phyloP scores from a whole-genome alignment of 2,329 filamentous ascomycete genomes.

The Tolypocladium sp. region DNA sequence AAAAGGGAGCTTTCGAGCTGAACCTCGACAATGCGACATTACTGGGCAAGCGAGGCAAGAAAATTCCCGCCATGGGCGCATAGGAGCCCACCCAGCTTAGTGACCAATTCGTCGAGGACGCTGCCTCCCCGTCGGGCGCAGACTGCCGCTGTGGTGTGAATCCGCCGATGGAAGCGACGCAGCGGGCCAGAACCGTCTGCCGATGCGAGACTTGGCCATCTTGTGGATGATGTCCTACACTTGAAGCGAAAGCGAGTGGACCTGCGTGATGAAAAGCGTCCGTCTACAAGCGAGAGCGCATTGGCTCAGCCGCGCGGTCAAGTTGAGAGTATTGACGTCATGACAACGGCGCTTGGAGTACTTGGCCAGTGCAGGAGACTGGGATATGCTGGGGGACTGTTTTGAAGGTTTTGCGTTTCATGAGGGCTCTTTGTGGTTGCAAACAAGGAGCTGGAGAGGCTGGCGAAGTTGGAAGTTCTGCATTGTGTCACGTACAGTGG shows the following conservation, averaged over 20 bases:
- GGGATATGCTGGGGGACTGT: constrained; percentile 2
- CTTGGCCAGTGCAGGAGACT: constrained; percentile 4
- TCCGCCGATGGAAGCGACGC: background rate
- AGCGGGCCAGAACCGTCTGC: background rate
- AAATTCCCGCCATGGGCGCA: constrained; percentile 36
- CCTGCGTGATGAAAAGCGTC: background rate
- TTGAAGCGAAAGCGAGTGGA: background rate
- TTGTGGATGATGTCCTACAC: background rate
- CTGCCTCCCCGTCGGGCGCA: background rate
- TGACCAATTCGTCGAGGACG: background rate
- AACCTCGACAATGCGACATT: constrained; percentile 86
- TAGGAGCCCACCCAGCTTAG: constrained; percentile 13
- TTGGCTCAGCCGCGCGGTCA: background rate
- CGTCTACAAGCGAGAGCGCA: background rate
- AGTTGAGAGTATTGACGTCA: background rate
- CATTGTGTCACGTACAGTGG: background rate
- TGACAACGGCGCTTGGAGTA: constrained; percentile 13
- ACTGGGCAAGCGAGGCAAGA: constrained; percentile 59
- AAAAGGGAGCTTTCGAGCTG: constrained; percentile 82
- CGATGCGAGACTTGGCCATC: background rate
- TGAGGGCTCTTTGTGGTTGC: background rate
- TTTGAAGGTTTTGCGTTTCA: constrained; percentile 10
- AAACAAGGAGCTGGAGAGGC: background rate
- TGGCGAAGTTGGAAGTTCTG: background rate
- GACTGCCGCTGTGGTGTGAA: background rate